Evolutionary conservation across 176 grass and related monocot genomes (phyloP), one percentile per base, ranked within the genome.

Genomic region (Aegilops tauschii): DNA sequence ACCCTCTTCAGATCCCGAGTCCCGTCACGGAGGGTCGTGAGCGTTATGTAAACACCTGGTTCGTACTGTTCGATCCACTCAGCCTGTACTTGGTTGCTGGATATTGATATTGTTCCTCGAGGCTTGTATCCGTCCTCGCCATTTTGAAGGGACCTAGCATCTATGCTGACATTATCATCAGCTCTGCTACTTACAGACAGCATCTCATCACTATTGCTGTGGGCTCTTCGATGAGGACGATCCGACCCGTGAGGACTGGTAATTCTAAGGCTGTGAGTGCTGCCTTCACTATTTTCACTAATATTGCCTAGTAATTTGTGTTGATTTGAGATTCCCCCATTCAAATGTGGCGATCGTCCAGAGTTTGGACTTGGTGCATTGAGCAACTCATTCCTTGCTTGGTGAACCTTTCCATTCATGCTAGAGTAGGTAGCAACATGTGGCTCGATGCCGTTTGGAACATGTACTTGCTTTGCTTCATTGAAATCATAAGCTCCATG

Each of bases 41-140:
- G 92, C 35, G 94, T 97, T 85, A 97, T 94, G 88, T 94, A 97
- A 70, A 97, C 92, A 65, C 94, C 94, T 44, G 92, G 89, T 86
- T 97, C 94, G 11, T 94, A 97, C 71, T 97, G 94, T 64, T 97
- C 94, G 17, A 97, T 97, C 90, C 94, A 94, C 66, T 97, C 94
- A 12, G 88, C 90, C 79, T 97, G 87, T 32, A 85, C 90, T 83
- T 92, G 92, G 83, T 84, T 92, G 81, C 71, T 85, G 25, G 85
- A 82, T 66, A 89, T 67, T 79, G 87, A 82, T 67, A 90, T 30
- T 39, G 92, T 81, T 34, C 86, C 93, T 86, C 89, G 94, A 84
- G 92, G 83, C 61, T 86, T 92, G 18, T 81, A 92, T 34, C 86
- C 80, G 37, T 88, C 90, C 54, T 94, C 92, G 9, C 73, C 66